Evolutionary conservation across 2,329 filamentous ascomycete species (phyloP).

Genomic region (Aspergillus nomiae): DNA sequence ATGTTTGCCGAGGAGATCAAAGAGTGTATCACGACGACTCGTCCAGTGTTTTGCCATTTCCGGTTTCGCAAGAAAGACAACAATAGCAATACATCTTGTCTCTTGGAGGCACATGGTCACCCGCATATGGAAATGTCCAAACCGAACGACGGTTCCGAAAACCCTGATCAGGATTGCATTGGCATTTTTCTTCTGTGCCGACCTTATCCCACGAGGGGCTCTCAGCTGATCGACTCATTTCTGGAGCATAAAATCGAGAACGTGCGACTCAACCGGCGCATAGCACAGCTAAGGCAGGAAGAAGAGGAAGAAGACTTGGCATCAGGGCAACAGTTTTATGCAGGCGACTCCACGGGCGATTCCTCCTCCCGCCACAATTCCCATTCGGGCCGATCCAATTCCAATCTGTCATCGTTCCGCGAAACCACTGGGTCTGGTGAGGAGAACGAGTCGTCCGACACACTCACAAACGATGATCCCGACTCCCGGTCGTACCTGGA

Average conservation of each 20-base stretch:
- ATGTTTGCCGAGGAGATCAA: slow-evolving; percentile 87
- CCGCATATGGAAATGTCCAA: slow-evolving; percentile 73
- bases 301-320: slow-evolving; percentile 75
- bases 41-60: slow-evolving; percentile 80
- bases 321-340: slow-evolving; percentile 60
- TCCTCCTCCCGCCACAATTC: slow-evolving; percentile 1
- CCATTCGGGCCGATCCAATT: background rate
- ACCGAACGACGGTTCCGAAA: slow-evolving; percentile 54
- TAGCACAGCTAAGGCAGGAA: slow-evolving; percentile 80
- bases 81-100: slow-evolving; percentile 69
- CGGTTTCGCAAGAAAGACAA: slow-evolving; percentile 74
- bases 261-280: slow-evolving; percentile 79
- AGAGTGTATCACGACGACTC: slow-evolving; percentile 81
- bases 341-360: slow-evolving; percentile 49
- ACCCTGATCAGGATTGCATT: slow-evolving; percentile 70
- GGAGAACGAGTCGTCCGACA: slow-evolving; percentile 37
- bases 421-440: slow-evolving; percentile 54
- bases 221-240: slow-evolving; percentile 83
- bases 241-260: slow-evolving; percentile 97
- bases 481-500: slow-evolving; percentile 63
- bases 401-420: background rate
- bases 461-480: slow-evolving; percentile 34
- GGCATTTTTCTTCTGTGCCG: slow-evolving; percentile 93
- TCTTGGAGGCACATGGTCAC: slow-evolving; percentile 92
- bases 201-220: slow-evolving; percentile 86